Conservation (phyloP, 139 green algal species). For the Picochlorum sp. region DNA sequence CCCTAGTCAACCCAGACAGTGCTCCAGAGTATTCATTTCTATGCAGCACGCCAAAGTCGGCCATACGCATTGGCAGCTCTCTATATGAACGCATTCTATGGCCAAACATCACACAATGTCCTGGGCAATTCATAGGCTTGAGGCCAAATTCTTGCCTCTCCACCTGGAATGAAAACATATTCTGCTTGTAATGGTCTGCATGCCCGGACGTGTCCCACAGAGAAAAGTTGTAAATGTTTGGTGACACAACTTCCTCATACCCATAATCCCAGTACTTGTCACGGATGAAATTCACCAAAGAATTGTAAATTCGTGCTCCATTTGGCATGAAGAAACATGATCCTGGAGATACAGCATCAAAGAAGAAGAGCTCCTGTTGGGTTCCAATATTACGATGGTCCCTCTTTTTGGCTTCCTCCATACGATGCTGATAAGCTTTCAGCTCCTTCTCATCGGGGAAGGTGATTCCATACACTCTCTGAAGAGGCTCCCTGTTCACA, state of each 20-base stretch:
- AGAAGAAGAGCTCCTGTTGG: conserved; percentile 93
- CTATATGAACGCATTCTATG: conserved; percentile 80
- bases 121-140: conserved; percentile 99
- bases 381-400: conserved; percentile 89
- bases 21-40: conserved; percentile 84
- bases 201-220: conserved; percentile 92
- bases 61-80: conserved; percentile 88
- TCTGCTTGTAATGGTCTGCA: conserved; percentile 95
- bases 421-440: conserved; percentile 89
- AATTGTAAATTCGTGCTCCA: conserved; percentile 91
- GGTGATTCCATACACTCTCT: conserved; percentile 95
- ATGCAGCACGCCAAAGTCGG: conserved; percentile 98
- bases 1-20: conserved; percentile 76
- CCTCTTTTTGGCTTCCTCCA: conserved; percentile 96
- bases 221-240: conserved; percentile 99
- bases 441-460: conserved; percentile 91
- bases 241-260: conserved; percentile 93
- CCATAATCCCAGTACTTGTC: conserved; percentile 95
- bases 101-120: conserved; percentile 95
- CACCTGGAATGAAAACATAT: conserved; percentile 96
- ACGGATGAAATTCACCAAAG: conserved; percentile 63
- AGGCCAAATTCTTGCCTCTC: conserved; percentile 92
- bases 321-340: conserved; percentile 92
- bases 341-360: conserved; percentile 82
- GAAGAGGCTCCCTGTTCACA: conserved; percentile 64